Base-by-base conservation (phyloP, 1,284 basidiomycete species). In the Cystobasidium sp. region DNA sequence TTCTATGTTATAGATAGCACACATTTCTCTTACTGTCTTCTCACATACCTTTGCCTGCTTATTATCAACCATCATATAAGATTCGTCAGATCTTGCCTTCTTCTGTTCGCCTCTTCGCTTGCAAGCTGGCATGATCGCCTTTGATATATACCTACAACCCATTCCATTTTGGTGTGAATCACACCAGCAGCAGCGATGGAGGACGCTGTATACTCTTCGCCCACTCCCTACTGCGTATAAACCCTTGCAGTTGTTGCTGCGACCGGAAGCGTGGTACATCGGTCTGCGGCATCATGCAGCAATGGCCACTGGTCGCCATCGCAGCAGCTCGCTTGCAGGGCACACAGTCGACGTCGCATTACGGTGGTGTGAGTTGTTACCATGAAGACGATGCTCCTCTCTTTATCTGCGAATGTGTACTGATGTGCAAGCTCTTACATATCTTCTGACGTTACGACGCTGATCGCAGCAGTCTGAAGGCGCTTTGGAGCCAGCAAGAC, bases 231-330 rank as follows among this genome's bases (percentile, higher is more conserved):
- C 31, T 31, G 5, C 31, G 1, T 31, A 31, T 31, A 31, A 31
- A 1, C 46, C 46, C n/a, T n/a, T 49, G 3, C 46, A 49, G n/a
- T n/a, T 49, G 14, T 3, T 14, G 46, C 46, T 49, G 46, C 8
- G 9, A 31, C 24, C 14, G 24, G 31, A 31, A 31, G 31, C 31
- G 31, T 31, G 31, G 1, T 31, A 31, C 31, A 31, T 31, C 31
- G 31, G 31, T 31, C 31, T 18, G 12, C n/a, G 37, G 31, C 56
- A 59, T 41, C 9, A 59, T 59, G 56, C 56, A 59, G 39, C 56
- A 59, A 43, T 43, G 56, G 56, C 56, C 56, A 41, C 56, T 59
- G 39, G 37, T 41, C 18, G 5, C 20, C 4, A 18, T 22, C 56
- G 56, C 39, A n/a, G 39, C 31, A 59, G 56, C 56, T 59, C 56